Percentiles rank a stretch among this genome's conserved stretches.
phyloP scores from a whole-genome alignment of 768 basidiomycete species.

The Termitomyces bulborhizus region DNA sequence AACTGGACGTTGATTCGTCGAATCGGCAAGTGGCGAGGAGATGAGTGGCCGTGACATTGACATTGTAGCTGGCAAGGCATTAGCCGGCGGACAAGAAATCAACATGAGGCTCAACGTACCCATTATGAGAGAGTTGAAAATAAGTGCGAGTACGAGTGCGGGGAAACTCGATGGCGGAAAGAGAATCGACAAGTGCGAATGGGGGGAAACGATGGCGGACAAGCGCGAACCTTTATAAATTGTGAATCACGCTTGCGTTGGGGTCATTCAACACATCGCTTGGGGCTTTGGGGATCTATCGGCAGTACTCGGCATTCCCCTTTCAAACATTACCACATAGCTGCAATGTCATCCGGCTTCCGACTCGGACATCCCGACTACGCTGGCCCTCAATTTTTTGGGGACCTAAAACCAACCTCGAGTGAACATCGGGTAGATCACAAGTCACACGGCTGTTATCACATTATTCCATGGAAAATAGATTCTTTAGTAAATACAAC shows the following conservation, averaged over 20 bases:
- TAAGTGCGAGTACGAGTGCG: constrained; percentile 1
- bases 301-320: constrained; percentile 11
- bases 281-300: constrained; percentile 16
- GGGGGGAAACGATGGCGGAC: no score
- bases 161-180: constrained; percentile 5
- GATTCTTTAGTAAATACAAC: background rate
- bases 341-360: background rate
- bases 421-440: constrained; percentile 3
- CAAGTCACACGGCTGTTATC: no score
- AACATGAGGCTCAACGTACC: constrained; percentile 21
- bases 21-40: constrained; percentile 58
- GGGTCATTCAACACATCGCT: constrained; percentile 13
- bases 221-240: constrained; percentile 22
- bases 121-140: constrained; percentile 23
- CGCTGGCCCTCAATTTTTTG: background rate
- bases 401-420: background rate
- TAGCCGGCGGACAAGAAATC: background rate
- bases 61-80: constrained; percentile 29
- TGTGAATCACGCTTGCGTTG: constrained; percentile 12
- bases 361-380: background rate
- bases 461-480: background rate
- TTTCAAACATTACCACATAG: constrained; percentile 9
- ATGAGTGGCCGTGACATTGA: constrained; percentile 45
- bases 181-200: constrained; percentile 1
- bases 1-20: constrained; percentile 23